These are phyloP conservation scores for Penicillium hordei DNA, from an alignment of 2,329 filamentous ascomycete species.

Conservation along the genomic window DNA sequence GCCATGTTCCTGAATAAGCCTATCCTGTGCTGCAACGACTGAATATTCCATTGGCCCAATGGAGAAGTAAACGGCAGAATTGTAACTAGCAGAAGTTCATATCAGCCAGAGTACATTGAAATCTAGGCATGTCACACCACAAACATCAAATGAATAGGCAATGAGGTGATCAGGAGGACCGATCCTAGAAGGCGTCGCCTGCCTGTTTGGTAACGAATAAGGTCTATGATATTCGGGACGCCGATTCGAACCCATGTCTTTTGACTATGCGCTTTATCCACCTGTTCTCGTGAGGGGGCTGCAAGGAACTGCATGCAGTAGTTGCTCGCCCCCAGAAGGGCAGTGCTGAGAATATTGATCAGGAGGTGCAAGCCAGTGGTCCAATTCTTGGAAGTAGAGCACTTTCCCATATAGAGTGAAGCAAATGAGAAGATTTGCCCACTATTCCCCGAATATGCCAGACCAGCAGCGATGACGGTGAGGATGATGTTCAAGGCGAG, in stretches of 20 bases:
- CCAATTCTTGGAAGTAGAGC: not conserved
- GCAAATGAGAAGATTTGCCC: not conserved
- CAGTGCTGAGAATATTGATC: conserved; percentile 3
- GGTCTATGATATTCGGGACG: conserved; percentile 5
- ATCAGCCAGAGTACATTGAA: not conserved
- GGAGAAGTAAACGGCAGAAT: not conserved
- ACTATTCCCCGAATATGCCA: not conserved
- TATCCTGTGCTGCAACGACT: not conserved
- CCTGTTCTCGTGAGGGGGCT: not conserved
- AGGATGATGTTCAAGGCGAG: not conserved
- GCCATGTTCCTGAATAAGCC: not conserved
- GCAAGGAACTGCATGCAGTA: conserved; percentile 4
- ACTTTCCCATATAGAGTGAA: not conserved
- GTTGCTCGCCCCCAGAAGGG: conserved; percentile 4
- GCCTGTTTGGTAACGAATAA: conserved; percentile 22
- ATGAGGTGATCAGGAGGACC: not conserved
- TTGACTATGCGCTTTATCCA: not conserved
- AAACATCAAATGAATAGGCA: conserved; percentile 3
- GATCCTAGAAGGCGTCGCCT: not conserved
- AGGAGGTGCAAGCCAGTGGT: not conserved
- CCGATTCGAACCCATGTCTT: conserved; percentile 4
- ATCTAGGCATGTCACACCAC: not conserved
- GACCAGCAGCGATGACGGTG: not conserved
- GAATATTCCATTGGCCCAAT: not conserved
- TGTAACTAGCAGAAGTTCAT: not conserved